Conservation (phyloP, 176 grass and related monocot species). For the Olyra latifolia region DNA sequence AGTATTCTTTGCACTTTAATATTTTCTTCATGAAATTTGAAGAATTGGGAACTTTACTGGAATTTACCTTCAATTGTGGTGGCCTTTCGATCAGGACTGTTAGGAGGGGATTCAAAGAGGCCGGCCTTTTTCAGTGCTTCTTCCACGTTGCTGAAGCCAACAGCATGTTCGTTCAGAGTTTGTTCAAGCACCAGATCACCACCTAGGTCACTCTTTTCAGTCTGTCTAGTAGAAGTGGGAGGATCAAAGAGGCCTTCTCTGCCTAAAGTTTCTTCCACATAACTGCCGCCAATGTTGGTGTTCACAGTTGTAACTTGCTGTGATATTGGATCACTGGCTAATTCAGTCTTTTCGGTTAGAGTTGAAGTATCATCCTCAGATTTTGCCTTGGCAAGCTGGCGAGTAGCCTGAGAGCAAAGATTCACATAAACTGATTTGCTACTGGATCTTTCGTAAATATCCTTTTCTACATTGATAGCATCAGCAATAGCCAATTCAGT, state of each 20-base stretch:
- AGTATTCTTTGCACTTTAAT: background rate
- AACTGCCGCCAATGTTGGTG: slow-evolving; percentile 15
- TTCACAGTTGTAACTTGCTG: slow-evolving; percentile 26
- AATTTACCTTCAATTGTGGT: slow-evolving; percentile 44
- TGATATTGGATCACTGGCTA: slow-evolving; percentile 18
- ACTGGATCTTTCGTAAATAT: slow-evolving; percentile 69
- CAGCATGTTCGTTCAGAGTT: slow-evolving; percentile 20
- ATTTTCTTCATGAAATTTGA: background rate
- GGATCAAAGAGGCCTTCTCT: slow-evolving; percentile 17
- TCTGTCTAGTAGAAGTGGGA: slow-evolving; percentile 14
- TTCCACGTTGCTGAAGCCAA: slow-evolving; percentile 54
- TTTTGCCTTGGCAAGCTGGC: slow-evolving; percentile 55
- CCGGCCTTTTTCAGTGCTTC: slow-evolving; percentile 73
- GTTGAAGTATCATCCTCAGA: slow-evolving; percentile 27
- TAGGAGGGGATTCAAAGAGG: slow-evolving; percentile 91
- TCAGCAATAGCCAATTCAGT: slow-evolving; percentile 96
- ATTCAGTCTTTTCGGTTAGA: slow-evolving; percentile 40
- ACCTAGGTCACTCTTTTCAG: slow-evolving; percentile 34
- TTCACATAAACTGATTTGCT: slow-evolving; percentile 92
- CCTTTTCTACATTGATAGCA: slow-evolving; percentile 90
- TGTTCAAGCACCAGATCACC: background rate
- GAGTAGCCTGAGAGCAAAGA: slow-evolving; percentile 73
- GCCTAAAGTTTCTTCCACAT: slow-evolving; percentile 25
- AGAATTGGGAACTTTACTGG: background rate
- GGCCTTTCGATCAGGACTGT: slow-evolving; percentile 53